Evolutionary conservation across 2,329 filamentous ascomycete genomes (phyloP), one percentile per base, ranked within the genome.

Genomic region (Chrysosporium keratinophilum): DNA sequence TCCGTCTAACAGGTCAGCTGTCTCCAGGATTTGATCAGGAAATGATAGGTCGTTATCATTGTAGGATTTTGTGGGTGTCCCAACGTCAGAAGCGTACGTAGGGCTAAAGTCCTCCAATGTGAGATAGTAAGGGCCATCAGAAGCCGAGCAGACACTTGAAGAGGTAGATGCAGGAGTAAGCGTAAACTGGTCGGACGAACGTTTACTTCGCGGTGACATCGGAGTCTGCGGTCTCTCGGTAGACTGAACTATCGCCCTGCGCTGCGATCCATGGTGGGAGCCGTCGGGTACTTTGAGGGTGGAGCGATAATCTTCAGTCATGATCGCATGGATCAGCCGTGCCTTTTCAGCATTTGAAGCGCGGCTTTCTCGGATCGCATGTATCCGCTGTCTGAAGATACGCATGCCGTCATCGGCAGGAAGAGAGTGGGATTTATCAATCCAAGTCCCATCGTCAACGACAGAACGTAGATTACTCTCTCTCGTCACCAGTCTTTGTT

Each of bases 381-480:
- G 76, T 59, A 93, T 88, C 57, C 80, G 80, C 58, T 73, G 76
- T 61, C 87, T 77, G 61, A 91, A 68, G 52, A 72, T 69, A 15
- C 78, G 75, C 83, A 88, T 90, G 43, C 87, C 87, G 73, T 93
- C 87, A 63, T 91, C 85, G 64, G 84, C 87, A 1, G 87, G 86
- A 40, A 88, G 66, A 14, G 64, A 55, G 6, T 23, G 39, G 11
- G n/a, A 39, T 14, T 45, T 54, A 6, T 54, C 46, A 12, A n/a
- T 33, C 52, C 40, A 41, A 19, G 15, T 17, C 11, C 37, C 52
- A 35, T 50, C 20, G 11, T 44, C 49, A 37, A 28, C n/a, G 14
- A 5, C 20, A 35, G 31, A 28, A 17, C 9, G 42, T n/a, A 28
- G 1, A 17, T 9, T 12, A 33, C n/a, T 31, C 2, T 52, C 19